Base-by-base conservation (phyloP, 805 yeast genomes). In the Wilhelminamyces savonicus region DNA sequence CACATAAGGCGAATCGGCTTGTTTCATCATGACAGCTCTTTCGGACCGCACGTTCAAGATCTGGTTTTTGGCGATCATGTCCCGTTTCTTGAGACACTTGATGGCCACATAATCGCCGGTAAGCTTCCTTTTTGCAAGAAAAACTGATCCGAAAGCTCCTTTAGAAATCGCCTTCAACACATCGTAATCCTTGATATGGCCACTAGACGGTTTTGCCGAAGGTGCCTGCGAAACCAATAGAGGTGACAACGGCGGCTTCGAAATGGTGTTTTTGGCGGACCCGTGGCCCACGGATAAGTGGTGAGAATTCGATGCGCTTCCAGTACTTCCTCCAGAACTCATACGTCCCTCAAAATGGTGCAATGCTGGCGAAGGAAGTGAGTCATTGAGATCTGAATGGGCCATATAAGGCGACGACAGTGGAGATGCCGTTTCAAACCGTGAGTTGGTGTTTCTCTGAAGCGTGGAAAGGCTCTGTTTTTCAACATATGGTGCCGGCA, bases 141-240 rank as follows among this genome's bases (percentile, higher is more conserved):
- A 92, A 2, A 92, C 99, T 21, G 94, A 82, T 0, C 98, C 98
- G 66, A 88, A 92, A 0, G 99, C 98, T 24, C 99, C 98, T 48
- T 86, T 84, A 47, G 95, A 85, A 29, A 92, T 86, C 0, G 98
- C 96, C 51, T 87, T 86, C 32, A 92, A 63, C 18, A 92, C 74
- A 44, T 86, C 95, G 54, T 87, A 92, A 52, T 94, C 97, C 35
- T 71, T 74, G 18, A 90, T 86, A 0, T 94, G 92, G 3, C 67
- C 59, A 0, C 62, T 44, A 0, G 69, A 48, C 0, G 82, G 69
- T 36, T 75, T 74, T 20, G 60, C 56, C 0, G 69, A 36, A 4
- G 78, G 69, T 2, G 81, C 69, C 8, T 77, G 71, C 1, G 90
- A 79, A 2, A 84, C 74, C 25, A 87, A 54, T 13, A 87, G 57